A percentile compares a stretch with the other conserved stretches of the same genome.
Conservation (phyloP, 73 alveolate genomes). For the Effrenium voratum region DNA sequence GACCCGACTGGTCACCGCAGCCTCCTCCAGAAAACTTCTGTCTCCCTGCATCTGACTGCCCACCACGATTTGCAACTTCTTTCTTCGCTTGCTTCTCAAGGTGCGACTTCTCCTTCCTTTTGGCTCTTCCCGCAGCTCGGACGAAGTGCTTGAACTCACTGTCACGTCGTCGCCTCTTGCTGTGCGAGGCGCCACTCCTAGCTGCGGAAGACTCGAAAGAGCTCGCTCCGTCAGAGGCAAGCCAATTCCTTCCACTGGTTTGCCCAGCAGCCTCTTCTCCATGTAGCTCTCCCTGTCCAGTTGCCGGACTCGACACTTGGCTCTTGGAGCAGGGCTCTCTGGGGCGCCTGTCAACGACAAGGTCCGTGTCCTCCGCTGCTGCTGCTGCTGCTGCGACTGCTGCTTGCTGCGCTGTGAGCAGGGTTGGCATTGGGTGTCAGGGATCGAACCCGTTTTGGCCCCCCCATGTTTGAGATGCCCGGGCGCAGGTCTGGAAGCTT, state of each 20-base stretch:
- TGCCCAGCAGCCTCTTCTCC: too few species aligned
- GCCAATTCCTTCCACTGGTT: neutral
- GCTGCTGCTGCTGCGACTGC: neutral
- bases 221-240: neutral
- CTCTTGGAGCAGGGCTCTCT: neutral
- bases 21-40: neutral
- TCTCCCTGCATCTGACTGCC: too few species aligned
- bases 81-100: neutral
- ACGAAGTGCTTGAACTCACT: conserved; percentile 25
- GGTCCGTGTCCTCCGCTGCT: neutral
- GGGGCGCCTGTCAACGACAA: neutral
- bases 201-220: neutral
- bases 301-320: neutral
- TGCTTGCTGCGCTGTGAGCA: neutral
- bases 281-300: neutral
- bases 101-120: neutral
- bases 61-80: neutral
- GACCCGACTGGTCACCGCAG: neutral
- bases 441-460: neutral
- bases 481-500: neutral
- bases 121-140: conserved; percentile 26
- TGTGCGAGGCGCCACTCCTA: neutral
- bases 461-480: neutral
- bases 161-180: neutral
- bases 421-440: neutral